A percentile compares a stretch with the other conserved stretches of the same genome.
Conservation (phyloP, 2,329 filamentous ascomycete genomes). For the Fusarium virguliforme region DNA sequence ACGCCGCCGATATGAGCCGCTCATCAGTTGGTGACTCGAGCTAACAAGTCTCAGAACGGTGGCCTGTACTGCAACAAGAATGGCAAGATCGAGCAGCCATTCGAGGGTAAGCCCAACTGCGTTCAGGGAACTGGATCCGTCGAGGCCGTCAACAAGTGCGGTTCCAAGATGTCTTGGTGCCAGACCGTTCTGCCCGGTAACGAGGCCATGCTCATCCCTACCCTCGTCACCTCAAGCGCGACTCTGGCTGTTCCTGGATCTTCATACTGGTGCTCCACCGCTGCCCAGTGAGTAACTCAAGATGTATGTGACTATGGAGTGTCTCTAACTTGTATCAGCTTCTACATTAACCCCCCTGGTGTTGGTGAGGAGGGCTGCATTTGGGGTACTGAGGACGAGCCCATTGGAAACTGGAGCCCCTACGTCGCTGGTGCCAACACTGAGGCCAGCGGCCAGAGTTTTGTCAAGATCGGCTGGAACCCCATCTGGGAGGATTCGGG, state of each 20-base stretch:
- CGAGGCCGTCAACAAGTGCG: constrained; percentile 76
- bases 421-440: constrained; percentile 85
- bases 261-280: constrained; percentile 80
- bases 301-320: constrained; percentile 42
- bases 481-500: constrained; percentile 76
- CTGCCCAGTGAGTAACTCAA: constrained; percentile 75
- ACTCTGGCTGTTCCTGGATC: constrained; percentile 79
- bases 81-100: constrained; percentile 79
- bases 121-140: constrained; percentile 78
- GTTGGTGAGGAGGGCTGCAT: constrained; percentile 75
- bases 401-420: constrained; percentile 82
- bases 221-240: constrained; percentile 71
- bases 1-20: constrained; percentile 53
- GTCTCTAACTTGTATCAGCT: constrained; percentile 66
- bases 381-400: constrained; percentile 76
- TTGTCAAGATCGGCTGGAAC: constrained; percentile 84
- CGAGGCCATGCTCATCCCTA: constrained; percentile 87
- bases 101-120: constrained; percentile 78
- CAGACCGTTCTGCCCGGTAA: constrained; percentile 86
- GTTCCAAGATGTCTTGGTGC: constrained; percentile 78
- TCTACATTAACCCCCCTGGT: constrained; percentile 85
- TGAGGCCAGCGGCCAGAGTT: constrained; percentile 75
- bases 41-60: constrained; percentile 70
- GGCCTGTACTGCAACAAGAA: constrained; percentile 80
- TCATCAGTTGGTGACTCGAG: neutral